Evolutionary conservation across 2,329 filamentous ascomycete species (phyloP), one percentile per base, ranked within the genome.

Genomic region (Xylaria arbuscula): DNA sequence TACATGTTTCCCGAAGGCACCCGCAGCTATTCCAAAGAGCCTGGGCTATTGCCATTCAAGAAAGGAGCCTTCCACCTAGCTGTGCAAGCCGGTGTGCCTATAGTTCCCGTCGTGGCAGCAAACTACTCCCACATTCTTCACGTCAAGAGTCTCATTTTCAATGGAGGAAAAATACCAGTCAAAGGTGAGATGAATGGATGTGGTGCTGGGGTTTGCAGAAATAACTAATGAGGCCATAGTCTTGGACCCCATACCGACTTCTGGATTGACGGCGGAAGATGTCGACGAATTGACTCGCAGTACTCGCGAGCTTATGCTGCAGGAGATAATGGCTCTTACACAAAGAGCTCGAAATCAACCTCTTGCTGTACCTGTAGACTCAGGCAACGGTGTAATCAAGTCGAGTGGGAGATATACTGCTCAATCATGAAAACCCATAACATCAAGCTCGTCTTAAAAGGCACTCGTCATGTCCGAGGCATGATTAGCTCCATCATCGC

Each of bases 51-150:
- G 63, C 93, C 94, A n/a, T 99, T 98, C 86, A 99, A 99, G 84
- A 99, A 99, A 85, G 96, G 96, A 68, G 96, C 95, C 55, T 99
- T 99, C 82, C 95, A 99, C 80, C 87, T 99, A 40, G 96, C 96
- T 54, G 89, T 99, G 22, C 93, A 98, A 84, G 95, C 95, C 1
- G 92, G 93, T 72, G 96, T 98, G 6, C 94, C 94, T 32, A 93
- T 99, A 75, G 91, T 99, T 3, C 96, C 96, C 0, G 87, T 97
- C 42, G 91, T 94, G 55, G 88, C 89, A 36, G 92, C 92, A 78
- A 94, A 94, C 81, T 95, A 95, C 80, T 90, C 90, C 74, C 88
- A 93, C 77, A 78, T 94, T 40, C 81, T 94, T 71, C 89, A 88
- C 75, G 80, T 90, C 73, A 89, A 90, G 81, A 83, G 84, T 53